phyloP scores from a whole-genome alignment of 345 rosid species.

The Eutrema japonicum region DNA sequence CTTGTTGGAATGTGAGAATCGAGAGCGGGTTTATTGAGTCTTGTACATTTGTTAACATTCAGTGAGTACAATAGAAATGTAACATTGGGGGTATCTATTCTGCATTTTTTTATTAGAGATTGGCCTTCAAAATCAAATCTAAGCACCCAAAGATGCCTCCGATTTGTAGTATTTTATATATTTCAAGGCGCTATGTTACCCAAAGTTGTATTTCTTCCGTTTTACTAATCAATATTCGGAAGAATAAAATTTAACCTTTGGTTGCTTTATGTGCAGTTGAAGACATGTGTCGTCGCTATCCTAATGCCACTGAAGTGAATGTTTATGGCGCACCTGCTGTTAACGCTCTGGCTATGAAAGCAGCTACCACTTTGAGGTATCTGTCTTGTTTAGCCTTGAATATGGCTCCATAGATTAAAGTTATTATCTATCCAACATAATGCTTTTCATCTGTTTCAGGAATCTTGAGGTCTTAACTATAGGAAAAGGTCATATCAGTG shows the following conservation, averaged over 20 bases:
- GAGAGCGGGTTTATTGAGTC: background rate
- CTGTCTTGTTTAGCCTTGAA: background rate
- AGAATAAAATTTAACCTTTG: background rate
- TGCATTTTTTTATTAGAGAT: constrained; percentile 8
- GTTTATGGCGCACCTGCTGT: constrained; percentile 63
- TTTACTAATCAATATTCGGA: background rate
- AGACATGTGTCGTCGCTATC: constrained; percentile 85
- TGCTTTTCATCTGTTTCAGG: constrained; percentile 49
- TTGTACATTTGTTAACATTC: background rate
- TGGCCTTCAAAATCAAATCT: background rate
- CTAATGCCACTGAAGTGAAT: constrained; percentile 89
- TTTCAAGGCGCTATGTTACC: constrained; percentile 6
- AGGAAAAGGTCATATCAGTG: constrained; percentile 76
- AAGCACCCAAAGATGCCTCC: background rate
- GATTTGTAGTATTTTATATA: background rate
- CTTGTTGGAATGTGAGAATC: background rate
- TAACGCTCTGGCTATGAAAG: constrained; percentile 72
- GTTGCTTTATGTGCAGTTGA: constrained; percentile 59
- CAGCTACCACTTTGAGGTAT: constrained; percentile 73
- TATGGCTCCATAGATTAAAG: background rate
- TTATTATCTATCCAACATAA: constrained; percentile 7
- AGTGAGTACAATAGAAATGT: background rate
- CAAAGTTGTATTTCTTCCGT: constrained; percentile 6
- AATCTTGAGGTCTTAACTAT: constrained; percentile 76
- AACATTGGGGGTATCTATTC: background rate